A percentile compares a stretch with the other conserved stretches of the same genome.
phyloP scores from a whole-genome alignment of 495 filamentous ascomycete species.

The Aspergillus ostianus region DNA sequence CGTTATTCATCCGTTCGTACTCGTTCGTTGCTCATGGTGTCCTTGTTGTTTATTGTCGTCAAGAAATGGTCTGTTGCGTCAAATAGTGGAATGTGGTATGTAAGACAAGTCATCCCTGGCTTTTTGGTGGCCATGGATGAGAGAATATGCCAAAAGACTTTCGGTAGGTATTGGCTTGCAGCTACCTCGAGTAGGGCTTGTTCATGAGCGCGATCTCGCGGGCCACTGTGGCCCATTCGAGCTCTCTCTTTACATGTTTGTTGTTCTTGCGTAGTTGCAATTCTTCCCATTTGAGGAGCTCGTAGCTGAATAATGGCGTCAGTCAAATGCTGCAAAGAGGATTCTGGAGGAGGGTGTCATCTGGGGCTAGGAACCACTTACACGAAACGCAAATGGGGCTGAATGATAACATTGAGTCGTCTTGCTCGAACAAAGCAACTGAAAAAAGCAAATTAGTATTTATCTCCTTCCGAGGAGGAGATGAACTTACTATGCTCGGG shows the following conservation, averaged over 20 bases:
- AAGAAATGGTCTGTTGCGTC: not conserved
- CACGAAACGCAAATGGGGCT: constrained; percentile 68
- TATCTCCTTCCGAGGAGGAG: not conserved
- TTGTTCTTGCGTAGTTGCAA: constrained; percentile 43
- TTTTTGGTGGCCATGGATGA: not conserved
- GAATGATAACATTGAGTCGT: constrained; percentile 74
- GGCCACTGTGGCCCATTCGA: constrained; percentile 88
- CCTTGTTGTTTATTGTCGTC: constrained; percentile 10
- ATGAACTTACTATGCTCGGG: constrained; percentile 73
- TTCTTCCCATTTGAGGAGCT: constrained; percentile 95
- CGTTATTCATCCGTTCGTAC: constrained; percentile 7
- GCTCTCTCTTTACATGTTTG: constrained; percentile 61
- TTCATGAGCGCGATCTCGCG: constrained; percentile 95
- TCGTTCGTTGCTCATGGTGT: constrained; percentile 11
- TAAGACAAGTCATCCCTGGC: not conserved
- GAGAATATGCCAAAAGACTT: not conserved
- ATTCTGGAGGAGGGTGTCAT: not conserved
- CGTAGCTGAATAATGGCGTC: constrained; percentile 34
- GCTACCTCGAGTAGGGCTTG: constrained; percentile 65
- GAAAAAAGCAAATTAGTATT: constrained; percentile 12
- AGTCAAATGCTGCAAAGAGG: constrained; percentile 10
- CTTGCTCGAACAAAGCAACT: constrained; percentile 91
- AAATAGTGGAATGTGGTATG: not conserved
- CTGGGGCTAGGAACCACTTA: constrained; percentile 26
- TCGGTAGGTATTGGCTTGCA: not conserved